A percentile compares a stretch with the other conserved stretches of the same genome.
Evolutionary conservation across 106 monocot genomes (phyloP).

Genomic region (Agapanthus africanus): DNA sequence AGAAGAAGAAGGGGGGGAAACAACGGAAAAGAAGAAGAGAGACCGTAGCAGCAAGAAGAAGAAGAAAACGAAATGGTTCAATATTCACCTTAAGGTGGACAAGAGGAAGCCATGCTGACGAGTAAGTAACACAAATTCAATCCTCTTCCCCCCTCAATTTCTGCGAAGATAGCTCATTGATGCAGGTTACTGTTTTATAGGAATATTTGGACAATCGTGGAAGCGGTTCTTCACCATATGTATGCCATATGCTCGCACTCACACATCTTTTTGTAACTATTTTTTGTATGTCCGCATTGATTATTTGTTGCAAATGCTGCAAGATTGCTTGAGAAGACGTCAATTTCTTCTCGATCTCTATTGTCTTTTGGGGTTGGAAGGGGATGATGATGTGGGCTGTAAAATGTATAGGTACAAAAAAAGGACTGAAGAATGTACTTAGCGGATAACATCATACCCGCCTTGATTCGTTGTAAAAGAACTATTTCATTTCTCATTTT

Average conservation of each 20-base stretch:
- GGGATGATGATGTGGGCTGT: background rate
- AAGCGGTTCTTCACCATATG: too few species aligned
- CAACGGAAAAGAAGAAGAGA: constrained; percentile 39
- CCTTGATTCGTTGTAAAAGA: background rate
- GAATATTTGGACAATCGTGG: background rate
- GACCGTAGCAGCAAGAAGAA: constrained; percentile 47
- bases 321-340: background rate
- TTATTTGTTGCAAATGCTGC: background rate
- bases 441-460: too few species aligned
- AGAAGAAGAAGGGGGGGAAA: constrained; percentile 17
- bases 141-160: too few species aligned
- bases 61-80: constrained; percentile 86
- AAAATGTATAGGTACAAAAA: constrained; percentile 3
- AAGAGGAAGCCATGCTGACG: constrained; percentile 68
- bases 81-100: constrained; percentile 57
- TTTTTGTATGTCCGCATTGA: background rate
- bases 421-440: too few species aligned
- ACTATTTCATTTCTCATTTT: background rate
- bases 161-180: too few species aligned
- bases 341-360: background rate
- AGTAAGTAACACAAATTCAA: too few species aligned
- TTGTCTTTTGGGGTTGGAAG: background rate
- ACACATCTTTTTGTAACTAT: background rate
- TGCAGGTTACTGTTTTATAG: background rate
- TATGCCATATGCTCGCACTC: background rate